These are phyloP conservation scores for Naganishia onofrii DNA, from an alignment of 768 basidiomycete genomes.

Conservation along the genomic window DNA sequence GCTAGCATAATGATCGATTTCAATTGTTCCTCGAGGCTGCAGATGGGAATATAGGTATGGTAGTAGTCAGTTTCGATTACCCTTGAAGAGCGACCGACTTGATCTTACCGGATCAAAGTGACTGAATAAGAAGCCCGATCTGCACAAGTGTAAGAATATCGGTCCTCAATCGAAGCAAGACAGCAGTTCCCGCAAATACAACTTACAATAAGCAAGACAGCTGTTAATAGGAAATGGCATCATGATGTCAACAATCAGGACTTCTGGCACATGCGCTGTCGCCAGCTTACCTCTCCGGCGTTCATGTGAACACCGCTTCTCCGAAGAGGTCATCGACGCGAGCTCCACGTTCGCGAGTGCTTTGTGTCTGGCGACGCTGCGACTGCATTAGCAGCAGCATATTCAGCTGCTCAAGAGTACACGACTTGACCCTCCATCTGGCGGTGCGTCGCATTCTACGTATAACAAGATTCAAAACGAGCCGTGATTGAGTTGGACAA, in stretches of 20 bases:
- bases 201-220: background rate
- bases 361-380: background rate
- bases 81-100: no score
- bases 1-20: background rate
- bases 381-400: conserved; percentile 15
- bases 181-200: background rate
- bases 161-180: background rate
- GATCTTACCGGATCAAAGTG: background rate
- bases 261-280: background rate
- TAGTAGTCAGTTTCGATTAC: background rate
- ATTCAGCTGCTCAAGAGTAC: background rate
- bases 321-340: background rate
- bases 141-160: background rate
- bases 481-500: background rate
- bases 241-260: background rate
- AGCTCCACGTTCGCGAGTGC: background rate
- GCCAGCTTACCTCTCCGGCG: background rate
- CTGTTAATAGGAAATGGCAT: background rate
- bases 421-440: conserved; percentile 1
- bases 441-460: background rate
- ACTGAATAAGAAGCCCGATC: conserved; percentile 1
- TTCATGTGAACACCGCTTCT: background rate
- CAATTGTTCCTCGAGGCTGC: background rate
- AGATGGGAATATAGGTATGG: background rate
- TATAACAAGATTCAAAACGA: background rate